Base-by-base conservation (phyloP, 2,329 filamentous ascomycete genomes). In the Salinomyces thailandicus region DNA sequence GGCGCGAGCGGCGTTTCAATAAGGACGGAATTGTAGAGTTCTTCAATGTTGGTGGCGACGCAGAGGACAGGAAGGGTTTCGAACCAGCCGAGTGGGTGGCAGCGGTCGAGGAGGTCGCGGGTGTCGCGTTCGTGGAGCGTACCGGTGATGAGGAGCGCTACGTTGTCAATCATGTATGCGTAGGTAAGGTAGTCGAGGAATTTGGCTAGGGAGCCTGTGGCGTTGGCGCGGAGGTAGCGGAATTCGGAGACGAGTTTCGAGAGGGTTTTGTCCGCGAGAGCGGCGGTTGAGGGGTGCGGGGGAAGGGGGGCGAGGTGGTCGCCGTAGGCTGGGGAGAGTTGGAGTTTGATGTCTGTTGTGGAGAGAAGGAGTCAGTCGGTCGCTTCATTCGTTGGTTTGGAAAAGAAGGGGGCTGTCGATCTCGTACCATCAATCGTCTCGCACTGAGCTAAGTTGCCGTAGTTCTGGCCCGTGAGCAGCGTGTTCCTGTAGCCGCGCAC, bases 141-240 rank as follows among this genome's bases (percentile, higher is more conserved):
- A 44, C 91, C 91, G 15, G 91, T 98, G 62, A 98, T 98, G 55
- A 98, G 77, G 27, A 98, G 79, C 26, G 93, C 91, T 36, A 98
- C 86, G 55, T 98, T 98, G 67, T 98, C 91, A 63, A 98, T 98
- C 91, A 98, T 98, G 72, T 98, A 98, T 44, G 87, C 89, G 61
- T 98, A 98, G 1, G 91, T 98, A 43, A 98, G 71, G 63, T 94
- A 98, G 62, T 96, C 86, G 76, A 98, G 86, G 63, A 98, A 98
- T 59, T 85, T 86, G 45, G 87, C 81, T 24, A 95, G 77, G 1
- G 86, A 85, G 12, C 91, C 91, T 2, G 85, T 85, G 18, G 89
- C 84, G 58, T 98, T 94, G 44, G 87, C 86, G 51, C 93, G 85
- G 31, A 98, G 73, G 62, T 98, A 98, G 58, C 86, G 81, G 62